A percentile compares a stretch with the other conserved stretches of the same genome.
These are phyloP conservation scores for Solanum neorickii DNA, from an alignment of 257 asterid genomes.

Conservation along the genomic window DNA sequence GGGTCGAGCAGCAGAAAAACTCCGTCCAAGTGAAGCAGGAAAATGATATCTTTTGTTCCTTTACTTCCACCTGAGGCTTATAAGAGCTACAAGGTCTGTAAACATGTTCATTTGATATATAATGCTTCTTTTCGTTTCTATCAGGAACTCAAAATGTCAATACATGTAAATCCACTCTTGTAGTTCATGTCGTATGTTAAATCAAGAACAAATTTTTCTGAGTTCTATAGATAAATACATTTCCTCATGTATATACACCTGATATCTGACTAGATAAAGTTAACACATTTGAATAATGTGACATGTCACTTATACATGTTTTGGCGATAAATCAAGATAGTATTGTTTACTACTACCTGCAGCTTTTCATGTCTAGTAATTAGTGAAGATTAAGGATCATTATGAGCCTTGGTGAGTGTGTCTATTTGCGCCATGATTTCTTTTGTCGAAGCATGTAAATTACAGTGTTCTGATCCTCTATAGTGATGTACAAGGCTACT, in stretches of 20 bases:
- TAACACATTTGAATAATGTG: not conserved
- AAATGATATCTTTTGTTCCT: constrained; percentile 13
- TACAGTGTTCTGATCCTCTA: not conserved
- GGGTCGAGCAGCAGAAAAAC: constrained; percentile 46
- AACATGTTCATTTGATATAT: not conserved
- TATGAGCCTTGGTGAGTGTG: not conserved
- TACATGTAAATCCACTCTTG: not conserved
- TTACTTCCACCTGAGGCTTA: constrained; percentile 8
- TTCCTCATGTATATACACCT: not conserved
- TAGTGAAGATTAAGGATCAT: not conserved
- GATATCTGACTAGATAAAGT: not conserved
- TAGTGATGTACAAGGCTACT: not conserved
- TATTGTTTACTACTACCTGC: not conserved
- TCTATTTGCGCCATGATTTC: not conserved
- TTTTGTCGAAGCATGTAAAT: not conserved
- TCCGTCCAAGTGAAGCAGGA: constrained; percentile 31
- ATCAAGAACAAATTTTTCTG: not conserved
- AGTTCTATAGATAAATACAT: not conserved
- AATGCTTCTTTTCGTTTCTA: not conserved
- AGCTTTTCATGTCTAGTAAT: not conserved
- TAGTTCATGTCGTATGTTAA: not conserved
- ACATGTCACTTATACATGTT: not conserved
- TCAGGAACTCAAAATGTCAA: not conserved
- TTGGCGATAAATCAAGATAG: not conserved
- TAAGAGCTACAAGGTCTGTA: not conserved